Conservation (phyloP, 1,284 basidiomycete species). For the Tilletia indica region DNA sequence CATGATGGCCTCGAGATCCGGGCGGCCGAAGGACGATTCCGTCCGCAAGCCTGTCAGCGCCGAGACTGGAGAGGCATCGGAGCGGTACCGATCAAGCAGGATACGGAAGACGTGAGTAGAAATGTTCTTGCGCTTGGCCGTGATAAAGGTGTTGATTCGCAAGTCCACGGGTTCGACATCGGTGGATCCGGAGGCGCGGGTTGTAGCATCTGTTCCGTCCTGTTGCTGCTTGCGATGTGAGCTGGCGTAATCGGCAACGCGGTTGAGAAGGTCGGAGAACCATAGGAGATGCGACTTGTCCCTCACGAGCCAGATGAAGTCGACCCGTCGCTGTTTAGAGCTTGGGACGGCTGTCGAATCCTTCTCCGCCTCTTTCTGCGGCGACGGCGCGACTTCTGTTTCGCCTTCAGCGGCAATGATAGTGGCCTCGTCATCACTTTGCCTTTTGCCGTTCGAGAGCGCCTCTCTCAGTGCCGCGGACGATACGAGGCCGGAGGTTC, state of each 20-base stretch:
- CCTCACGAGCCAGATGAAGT: slow-evolving; percentile 25
- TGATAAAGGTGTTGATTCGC: slow-evolving; percentile 19
- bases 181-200: background rate
- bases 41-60: slow-evolving; percentile 19
- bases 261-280: slow-evolving; percentile 24
- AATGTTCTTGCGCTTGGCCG: slow-evolving; percentile 19
- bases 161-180: slow-evolving; percentile 10
- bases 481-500: background rate
- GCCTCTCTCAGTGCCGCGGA: background rate
- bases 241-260: background rate
- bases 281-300: slow-evolving; percentile 21
- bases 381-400: background rate
- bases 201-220: background rate
- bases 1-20: slow-evolving; percentile 16
- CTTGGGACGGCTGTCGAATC: background rate
- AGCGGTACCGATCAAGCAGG: slow-evolving; percentile 19
- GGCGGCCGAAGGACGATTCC: slow-evolving; percentile 18
- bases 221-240: background rate
- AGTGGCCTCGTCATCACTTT: background rate
- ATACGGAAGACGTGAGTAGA: slow-evolving; percentile 22
- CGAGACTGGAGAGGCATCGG: slow-evolving; percentile 3
- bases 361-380: background rate
- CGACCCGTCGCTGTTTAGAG: slow-evolving; percentile 13
- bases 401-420: background rate
- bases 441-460: background rate